Evolutionary conservation across 768 basidiomycete species (phyloP).

Genomic region (Amanita fuliginea): DNA sequence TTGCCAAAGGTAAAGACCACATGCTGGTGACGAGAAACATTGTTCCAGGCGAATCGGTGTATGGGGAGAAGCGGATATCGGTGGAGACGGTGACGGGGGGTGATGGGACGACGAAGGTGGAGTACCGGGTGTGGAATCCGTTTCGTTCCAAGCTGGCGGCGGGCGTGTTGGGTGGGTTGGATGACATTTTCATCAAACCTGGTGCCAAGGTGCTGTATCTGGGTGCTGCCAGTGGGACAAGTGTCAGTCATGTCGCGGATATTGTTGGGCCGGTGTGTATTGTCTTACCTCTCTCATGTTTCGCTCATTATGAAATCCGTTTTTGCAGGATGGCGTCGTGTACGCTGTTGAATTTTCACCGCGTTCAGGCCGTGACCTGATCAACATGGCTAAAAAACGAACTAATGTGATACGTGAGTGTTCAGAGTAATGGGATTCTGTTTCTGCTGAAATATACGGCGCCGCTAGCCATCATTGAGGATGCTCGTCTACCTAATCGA

Average conservation of each 20-base stretch:
- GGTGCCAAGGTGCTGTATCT: conserved; percentile 96
- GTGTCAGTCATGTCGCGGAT: conserved; percentile 97
- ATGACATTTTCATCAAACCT: conserved; percentile 84
- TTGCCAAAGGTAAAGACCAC: conserved; percentile 96
- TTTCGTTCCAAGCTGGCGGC: conserved; percentile 96
- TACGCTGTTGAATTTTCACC: conserved; percentile 98
- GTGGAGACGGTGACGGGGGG: conserved; percentile 44
- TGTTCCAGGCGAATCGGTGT: conserved; percentile 94
- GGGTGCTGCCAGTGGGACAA: conserved; percentile 95
- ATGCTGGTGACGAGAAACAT: conserved; percentile 97
- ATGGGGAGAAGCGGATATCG: conserved; percentile 95
- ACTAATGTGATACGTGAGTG: conserved; percentile 95
- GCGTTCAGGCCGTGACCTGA: conserved; percentile 93
- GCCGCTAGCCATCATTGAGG: conserved; percentile 81
- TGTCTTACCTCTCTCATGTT: neutral
- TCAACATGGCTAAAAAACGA: conserved; percentile 98
- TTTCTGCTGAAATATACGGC: neutral
- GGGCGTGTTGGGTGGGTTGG: conserved; percentile 91
- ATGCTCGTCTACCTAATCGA: conserved; percentile 91
- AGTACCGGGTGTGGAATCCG: conserved; percentile 99
- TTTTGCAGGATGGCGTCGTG: conserved; percentile 76
- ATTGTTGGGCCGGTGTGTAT: conserved; percentile 85
- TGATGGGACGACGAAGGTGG: conserved; percentile 78
- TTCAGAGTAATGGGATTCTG: neutral
- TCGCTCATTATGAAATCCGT: conserved; percentile 1